Evolutionary conservation across 169 alveolate genomes (phyloP).

Genomic region (Eimeria falciformis): DNA sequence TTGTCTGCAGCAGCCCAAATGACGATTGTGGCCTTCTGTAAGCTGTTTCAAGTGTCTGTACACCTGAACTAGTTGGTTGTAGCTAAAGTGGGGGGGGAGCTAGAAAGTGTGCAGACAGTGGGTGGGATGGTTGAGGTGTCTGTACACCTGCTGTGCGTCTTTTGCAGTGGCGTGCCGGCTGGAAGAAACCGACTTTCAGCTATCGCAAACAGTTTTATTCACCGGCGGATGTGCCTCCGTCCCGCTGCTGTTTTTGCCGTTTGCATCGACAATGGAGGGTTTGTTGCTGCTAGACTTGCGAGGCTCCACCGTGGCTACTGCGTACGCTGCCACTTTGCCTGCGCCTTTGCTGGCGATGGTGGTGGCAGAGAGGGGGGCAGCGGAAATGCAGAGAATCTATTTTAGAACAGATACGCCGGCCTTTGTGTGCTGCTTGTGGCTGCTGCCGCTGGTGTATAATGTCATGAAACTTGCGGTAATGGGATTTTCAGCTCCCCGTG

Average conservation of each 20-base stretch:
- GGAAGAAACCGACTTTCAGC: not conserved
- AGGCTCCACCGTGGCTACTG: not conserved
- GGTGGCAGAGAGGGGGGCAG: not conserved
- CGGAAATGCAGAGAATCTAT: not conserved
- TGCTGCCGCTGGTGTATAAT: conserved; percentile 52
- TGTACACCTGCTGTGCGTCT: too few species aligned
- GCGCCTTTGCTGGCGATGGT: not conserved
- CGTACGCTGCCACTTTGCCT: not conserved
- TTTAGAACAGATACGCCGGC: not conserved
- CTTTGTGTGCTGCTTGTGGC: not conserved
- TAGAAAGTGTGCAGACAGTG: not conserved
- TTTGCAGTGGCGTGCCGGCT: not conserved
- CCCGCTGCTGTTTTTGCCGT: not conserved
- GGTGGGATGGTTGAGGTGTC: not conserved
- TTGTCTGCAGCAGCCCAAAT: not conserved
- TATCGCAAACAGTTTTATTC: not conserved
- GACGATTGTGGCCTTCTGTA: not conserved
- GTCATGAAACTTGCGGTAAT: not conserved
- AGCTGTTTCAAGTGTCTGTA: not conserved
- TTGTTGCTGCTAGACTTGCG: not conserved
- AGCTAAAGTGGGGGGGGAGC: not conserved
- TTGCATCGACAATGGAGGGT: not conserved
- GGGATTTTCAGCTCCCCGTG: not conserved
- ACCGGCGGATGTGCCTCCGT: not conserved
- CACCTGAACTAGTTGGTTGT: not conserved